Evolutionary conservation across 2,329 filamentous ascomycete species (phyloP), one percentile per base, ranked within the genome.

Genomic region (Neopestalotiopsis sp.): DNA sequence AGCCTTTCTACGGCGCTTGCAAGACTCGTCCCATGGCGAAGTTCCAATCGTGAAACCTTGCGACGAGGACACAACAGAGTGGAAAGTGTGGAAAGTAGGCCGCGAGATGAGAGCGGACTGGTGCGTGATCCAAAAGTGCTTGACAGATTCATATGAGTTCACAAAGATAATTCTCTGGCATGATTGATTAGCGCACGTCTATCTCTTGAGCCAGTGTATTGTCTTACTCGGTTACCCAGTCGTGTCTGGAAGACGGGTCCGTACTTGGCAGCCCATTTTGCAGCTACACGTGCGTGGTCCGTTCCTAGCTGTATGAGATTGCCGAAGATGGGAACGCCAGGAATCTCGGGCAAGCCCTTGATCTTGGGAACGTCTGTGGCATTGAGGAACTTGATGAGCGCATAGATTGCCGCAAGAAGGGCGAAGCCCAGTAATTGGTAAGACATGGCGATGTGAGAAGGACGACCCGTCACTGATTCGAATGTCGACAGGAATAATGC

Each of bases 41-140:
- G 90, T 92, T 0, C 90, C 90, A 68, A 92, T 91, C 0, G 90
- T 92, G 0, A 89, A 91, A 5, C 90, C 89, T 1, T 89, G 86
- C 0, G 90, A 91, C 58, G 90, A 88, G 2, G 88, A 90, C 1
- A 91, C 82, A 13, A 86, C 86, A 77, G 87, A 88, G 73, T 89
- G 87, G 67, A 89, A 88, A 1, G 86, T 88, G 75, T 89, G 89
- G 66, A 89, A 86, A 70, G 88, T 85, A 0, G 87, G 87, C 20
- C 87, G 78, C 0, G 86, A 89, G 68, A 83, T 86, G 65, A 88
- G 75, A 0, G 87, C 85, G 71, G 88, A 85, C 0, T 84, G 81
- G 73, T 88, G 85, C 12, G 85, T 81, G 2, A 83, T 83, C 69
- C 89, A 88, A 6, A 89, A 78, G 10, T 80, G 77, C 68, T 82